Conservation (phyloP, 441 rosid genomes). For the Eutrema salsugineum region DNA sequence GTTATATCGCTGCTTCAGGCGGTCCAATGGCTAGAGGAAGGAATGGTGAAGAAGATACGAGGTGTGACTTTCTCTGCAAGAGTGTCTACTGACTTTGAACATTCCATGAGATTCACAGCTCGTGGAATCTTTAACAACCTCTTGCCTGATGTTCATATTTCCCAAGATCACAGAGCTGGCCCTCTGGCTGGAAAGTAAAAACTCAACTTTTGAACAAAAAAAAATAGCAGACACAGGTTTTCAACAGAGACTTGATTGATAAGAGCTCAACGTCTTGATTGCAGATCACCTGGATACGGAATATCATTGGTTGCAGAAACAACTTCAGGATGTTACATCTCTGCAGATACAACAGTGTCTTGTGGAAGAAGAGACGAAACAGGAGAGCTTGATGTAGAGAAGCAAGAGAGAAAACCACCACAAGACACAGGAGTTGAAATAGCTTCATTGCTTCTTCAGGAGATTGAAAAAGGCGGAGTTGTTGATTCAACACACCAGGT, state of each 20-base stretch:
- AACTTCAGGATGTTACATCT: constrained; percentile 75
- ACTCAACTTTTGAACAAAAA: not conserved
- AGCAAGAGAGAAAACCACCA: constrained; percentile 55
- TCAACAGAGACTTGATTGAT: not conserved
- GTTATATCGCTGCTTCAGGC: constrained; percentile 41
- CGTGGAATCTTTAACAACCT: constrained; percentile 85
- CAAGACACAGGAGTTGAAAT: constrained; percentile 70
- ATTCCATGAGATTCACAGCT: constrained; percentile 74
- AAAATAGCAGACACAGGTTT: not conserved
- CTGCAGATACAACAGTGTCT: constrained; percentile 73
- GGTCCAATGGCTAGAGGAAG: constrained; percentile 72
- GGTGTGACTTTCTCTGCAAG: constrained; percentile 73
- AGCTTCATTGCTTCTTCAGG: constrained; percentile 77
- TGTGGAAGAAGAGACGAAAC: constrained; percentile 37
- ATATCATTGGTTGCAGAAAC: constrained; percentile 89
- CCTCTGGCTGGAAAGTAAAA: constrained; percentile 82
- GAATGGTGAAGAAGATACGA: constrained; percentile 91
- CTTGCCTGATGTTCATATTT: constrained; percentile 85
- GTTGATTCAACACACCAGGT: constrained; percentile 95
- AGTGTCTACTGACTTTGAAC: constrained; percentile 71
- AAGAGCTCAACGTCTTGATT: constrained; percentile 1
- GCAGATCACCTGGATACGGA: constrained; percentile 94
- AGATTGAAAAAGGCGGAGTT: constrained; percentile 91
- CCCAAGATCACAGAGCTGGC: constrained; percentile 65
- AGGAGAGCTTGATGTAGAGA: constrained; percentile 60